phyloP scores from a whole-genome alignment of 305 asterid species.

The Fraxinus latifolia region DNA sequence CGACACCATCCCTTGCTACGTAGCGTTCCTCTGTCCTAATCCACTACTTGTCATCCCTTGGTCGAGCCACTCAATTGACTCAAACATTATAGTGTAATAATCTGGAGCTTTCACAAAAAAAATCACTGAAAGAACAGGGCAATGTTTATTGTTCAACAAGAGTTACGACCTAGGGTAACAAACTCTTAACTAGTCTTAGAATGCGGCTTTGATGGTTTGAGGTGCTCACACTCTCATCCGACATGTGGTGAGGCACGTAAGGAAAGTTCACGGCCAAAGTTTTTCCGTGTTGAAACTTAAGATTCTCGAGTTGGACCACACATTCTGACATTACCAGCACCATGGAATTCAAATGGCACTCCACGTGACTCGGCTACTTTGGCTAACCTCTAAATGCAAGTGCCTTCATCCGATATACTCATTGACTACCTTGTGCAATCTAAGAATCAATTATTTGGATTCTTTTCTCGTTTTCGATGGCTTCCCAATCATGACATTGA shows the following conservation, averaged over 20 bases:
- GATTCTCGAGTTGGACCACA: slow-evolving; percentile 55
- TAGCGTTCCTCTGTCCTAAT: slow-evolving; percentile 30
- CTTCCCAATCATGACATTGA: no score
- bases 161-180: slow-evolving; percentile 64
- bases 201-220: slow-evolving; percentile 59
- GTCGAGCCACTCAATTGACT: slow-evolving; percentile 64
- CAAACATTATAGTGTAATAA: slow-evolving; percentile 66
- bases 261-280: slow-evolving; percentile 72
- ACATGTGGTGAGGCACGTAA: slow-evolving; percentile 67
- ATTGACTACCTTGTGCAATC: no score
- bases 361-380: no score
- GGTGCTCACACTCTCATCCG: slow-evolving; percentile 71
- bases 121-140: slow-evolving; percentile 48
- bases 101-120: slow-evolving; percentile 41
- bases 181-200: slow-evolving; percentile 55
- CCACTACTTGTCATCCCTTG: slow-evolving; percentile 53
- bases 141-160: slow-evolving; percentile 66
- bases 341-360: slow-evolving; percentile 35
- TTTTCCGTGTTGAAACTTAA: slow-evolving; percentile 47
- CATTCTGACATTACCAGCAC: slow-evolving; percentile 67
- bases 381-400: no score
- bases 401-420: no score
- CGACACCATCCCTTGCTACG: slow-evolving; percentile 22
- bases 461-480: no score
- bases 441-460: no score